Conservation (phyloP, 257 asterid species). For the Nicotiana tabacum region DNA sequence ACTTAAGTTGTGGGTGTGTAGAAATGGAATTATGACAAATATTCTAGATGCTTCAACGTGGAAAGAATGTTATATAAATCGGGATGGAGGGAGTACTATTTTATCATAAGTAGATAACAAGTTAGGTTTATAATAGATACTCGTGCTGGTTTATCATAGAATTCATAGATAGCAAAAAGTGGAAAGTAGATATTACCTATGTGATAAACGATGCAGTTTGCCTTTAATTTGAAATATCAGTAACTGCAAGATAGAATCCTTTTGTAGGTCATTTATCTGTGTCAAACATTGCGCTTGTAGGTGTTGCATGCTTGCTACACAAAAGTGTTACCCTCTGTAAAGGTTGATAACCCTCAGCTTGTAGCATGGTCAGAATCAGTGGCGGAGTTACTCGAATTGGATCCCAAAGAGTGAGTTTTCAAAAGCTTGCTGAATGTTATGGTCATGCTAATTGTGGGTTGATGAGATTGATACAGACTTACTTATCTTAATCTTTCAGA, state of each 20-base stretch:
- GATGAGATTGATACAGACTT: too few species aligned
- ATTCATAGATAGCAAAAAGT: neutral
- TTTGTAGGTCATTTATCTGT: neutral
- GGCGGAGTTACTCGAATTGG: constrained; percentile 71
- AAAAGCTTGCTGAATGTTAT: neutral
- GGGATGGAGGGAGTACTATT: neutral
- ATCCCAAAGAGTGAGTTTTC: constrained; percentile 69
- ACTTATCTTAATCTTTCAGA: constrained; percentile 51
- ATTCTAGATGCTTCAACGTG: neutral
- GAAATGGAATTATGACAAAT: neutral
- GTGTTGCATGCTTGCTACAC: constrained; percentile 87
- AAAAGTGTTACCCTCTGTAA: constrained; percentile 76
- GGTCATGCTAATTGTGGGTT: neutral
- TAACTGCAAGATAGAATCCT: neutral
- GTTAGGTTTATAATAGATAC: neutral
- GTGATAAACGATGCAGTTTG: neutral
- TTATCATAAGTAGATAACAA: neutral
- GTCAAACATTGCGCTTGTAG: constrained; percentile 27
- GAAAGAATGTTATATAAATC: neutral
- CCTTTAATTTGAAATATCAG: neutral
- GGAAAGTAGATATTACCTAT: neutral
- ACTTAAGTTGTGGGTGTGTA: neutral
- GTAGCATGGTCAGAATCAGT: constrained; percentile 88
- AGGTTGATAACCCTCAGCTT: constrained; percentile 86
- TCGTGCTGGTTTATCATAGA: neutral